These are phyloP conservation scores for Suhomyces bolitotheri DNA, from an alignment of 1,139 yeast genomes.

Conservation along the genomic window DNA sequence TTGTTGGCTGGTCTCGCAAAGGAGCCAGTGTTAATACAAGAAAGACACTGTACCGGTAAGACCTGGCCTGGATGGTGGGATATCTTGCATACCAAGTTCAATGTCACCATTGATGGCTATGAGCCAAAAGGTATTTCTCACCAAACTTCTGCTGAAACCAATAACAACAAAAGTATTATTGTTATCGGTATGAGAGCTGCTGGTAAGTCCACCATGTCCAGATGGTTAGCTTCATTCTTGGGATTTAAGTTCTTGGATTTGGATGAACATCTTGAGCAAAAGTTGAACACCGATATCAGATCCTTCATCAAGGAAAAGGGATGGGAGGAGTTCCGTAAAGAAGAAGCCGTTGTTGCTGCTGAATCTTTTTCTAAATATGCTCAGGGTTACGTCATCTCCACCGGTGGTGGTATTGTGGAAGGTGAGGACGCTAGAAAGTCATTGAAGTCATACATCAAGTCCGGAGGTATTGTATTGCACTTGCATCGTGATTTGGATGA, in stretches of 20 bases:
- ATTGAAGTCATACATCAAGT: constrained; percentile 53
- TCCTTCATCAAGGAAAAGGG: constrained; percentile 67
- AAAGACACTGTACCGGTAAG: constrained; percentile 90
- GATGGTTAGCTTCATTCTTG: constrained; percentile 71
- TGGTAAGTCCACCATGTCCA: constrained; percentile 86
- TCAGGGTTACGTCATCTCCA: constrained; percentile 71
- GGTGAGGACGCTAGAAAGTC: constrained; percentile 62
- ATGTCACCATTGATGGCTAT: constrained; percentile 66
- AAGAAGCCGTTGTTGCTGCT: constrained; percentile 62
- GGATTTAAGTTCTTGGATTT: constrained; percentile 78
- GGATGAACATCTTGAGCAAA: constrained; percentile 68
- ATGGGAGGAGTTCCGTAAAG: constrained; percentile 81
- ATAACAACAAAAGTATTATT: constrained; percentile 57
- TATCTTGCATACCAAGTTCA: constrained; percentile 67
- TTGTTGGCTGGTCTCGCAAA: constrained; percentile 64
- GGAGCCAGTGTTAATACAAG: constrained; percentile 71
- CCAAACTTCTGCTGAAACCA: constrained; percentile 5
- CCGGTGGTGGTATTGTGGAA: constrained; percentile 98
- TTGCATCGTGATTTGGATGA: constrained; percentile 85
- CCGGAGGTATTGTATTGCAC: constrained; percentile 81
- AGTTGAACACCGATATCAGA: constrained; percentile 57
- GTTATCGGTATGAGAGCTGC: constrained; percentile 99
- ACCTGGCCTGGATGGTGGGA: constrained; percentile 99
- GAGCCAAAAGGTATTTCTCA: constrained; percentile 33
- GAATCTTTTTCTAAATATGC: constrained; percentile 50